Base-by-base conservation (phyloP, 306 rosid species). In the Cucurbita pepo region DNA sequence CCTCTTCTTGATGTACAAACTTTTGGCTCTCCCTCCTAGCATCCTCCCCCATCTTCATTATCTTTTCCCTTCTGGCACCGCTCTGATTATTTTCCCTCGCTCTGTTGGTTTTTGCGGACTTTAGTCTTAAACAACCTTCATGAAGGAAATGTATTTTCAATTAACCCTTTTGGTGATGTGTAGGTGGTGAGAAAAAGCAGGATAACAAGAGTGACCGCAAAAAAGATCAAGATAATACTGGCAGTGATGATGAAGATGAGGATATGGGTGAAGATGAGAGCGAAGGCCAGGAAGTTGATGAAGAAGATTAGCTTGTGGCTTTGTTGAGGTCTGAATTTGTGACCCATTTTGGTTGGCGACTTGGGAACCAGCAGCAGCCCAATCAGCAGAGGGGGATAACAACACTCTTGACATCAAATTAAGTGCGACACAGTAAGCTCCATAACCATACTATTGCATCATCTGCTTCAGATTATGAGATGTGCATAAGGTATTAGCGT, bases 151-250 rank as follows among this genome's bases (percentile, higher is more conserved):
- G 11, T 36, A 54, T 40, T 41, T 13, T 30, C 5, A 34, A 47
- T 48, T 73, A 59, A 76, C 21, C 61, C 75, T 8, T 77, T 58
- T 83, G 96, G 82, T 71, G 77, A 81, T 36, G 44, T 34, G 44
- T 34, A 57, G 87, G 85, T 56, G 85, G 85, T 45, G 76, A 87
- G 85, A 83, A 81, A 71, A 41, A 71, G 79, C 77, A 69, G 59
- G 81, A 84, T 9, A 36, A 74, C 16, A 70, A 72, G 12, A 56
- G 54, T 52, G 63, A 38, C 18, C 7, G 7, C 7, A 55, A 13
- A 8, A 38, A 41, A 19, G 80, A 69, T 12, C 69, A 53, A 16
- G 78, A 84, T 48, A 78, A 79, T 22, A 9, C 58, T 30, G 79
- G 85, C 56, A 79, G 69, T 34, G 55, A n/a, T 1, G 43, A 30